A percentile compares a stretch with the other conserved stretches of the same genome.
Conservation (phyloP, 169 alveolate genomes). For the Plasmodium fragile region DNA sequence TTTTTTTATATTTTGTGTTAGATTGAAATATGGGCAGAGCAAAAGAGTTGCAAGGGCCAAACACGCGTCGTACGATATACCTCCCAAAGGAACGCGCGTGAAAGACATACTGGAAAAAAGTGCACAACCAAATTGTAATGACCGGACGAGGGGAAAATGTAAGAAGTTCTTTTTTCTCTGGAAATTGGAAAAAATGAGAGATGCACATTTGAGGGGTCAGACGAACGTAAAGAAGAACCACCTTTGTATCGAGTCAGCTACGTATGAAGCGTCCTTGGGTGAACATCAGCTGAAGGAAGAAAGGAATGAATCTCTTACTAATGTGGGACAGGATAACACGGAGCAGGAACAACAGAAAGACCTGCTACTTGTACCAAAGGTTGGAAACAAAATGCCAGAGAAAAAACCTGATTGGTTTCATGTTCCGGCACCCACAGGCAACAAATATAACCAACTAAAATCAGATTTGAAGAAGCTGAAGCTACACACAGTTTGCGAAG, state of each 20-base stretch:
- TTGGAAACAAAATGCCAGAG: constrained; percentile 78
- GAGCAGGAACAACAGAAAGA: not conserved
- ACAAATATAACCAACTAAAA: constrained; percentile 54
- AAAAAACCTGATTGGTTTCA: constrained; percentile 82
- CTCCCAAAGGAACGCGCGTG: not conserved
- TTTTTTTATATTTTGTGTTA: not conserved
- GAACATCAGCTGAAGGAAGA: not conserved
- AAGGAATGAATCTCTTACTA: not conserved
- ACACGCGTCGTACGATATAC: not conserved
- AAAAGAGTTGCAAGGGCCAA: not conserved
- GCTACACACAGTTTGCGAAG: constrained; percentile 84
- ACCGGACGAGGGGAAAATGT: not conserved
- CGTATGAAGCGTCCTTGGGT: not conserved
- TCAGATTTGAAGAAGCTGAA: constrained; percentile 67
- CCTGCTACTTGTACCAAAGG: constrained; percentile 21
- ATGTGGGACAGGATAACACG: not conserved
- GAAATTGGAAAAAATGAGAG: constrained; percentile 2
- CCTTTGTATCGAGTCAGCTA: not conserved
- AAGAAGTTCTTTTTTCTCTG: constrained; percentile 3
- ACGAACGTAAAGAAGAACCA: not conserved
- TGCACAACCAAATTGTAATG: not conserved
- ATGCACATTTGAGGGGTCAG: not conserved
- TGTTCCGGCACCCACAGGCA: constrained; percentile 83
- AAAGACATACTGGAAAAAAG: not conserved
- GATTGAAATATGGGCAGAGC: not conserved